Evolutionary conservation across 1,284 basidiomycete genomes (phyloP), one percentile per base, ranked within the genome.

Genomic region (Pulveroboletus sp.): DNA sequence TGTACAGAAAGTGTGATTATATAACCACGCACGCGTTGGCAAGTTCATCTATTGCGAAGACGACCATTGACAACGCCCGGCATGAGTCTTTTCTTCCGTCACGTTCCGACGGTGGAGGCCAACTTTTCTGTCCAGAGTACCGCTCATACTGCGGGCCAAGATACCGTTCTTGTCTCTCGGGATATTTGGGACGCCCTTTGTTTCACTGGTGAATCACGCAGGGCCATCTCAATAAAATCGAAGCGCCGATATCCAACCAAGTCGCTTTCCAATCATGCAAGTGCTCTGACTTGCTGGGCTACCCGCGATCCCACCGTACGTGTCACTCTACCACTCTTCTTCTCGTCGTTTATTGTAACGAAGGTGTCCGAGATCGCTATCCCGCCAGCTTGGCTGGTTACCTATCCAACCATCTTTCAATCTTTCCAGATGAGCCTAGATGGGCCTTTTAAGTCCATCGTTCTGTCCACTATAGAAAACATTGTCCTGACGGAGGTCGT

Each of bases 401-500:
- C 53, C 19, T 65, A 73, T 57, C 63, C 63, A 42, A 52, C 63
- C 35, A 61, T 74, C 35, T 74, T 74, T 49, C 56, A 51, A 35
- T 61, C 59, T n/a, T 64, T 61, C 41, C 62, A 57, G 19, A 44
- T 16, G 19, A 44, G 37, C 44, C 41, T 48, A 33, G 55, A 56
- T 40, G 56, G 48, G 40, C 49, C 42, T 41, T 52, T 19, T 17
- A 60, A 64, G 55, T 54, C 68, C 9, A 11, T 70, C 32, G 19
- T 53, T 29, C 11, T 76, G 12, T 60, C 61, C 13, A 9, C 49
- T n/a, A 54, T 62, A 13, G 60, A 65, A 29, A 62, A 66, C 15
- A 35, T 65, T 19, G 32, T 49, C 26, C 55, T 78, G 17, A 76
- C 75, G 15, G 76, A 78, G 57, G 71, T 83, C 19, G 68, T 84